Conservation (phyloP, 805 yeast species). For the Yamadazyma sp. region DNA sequence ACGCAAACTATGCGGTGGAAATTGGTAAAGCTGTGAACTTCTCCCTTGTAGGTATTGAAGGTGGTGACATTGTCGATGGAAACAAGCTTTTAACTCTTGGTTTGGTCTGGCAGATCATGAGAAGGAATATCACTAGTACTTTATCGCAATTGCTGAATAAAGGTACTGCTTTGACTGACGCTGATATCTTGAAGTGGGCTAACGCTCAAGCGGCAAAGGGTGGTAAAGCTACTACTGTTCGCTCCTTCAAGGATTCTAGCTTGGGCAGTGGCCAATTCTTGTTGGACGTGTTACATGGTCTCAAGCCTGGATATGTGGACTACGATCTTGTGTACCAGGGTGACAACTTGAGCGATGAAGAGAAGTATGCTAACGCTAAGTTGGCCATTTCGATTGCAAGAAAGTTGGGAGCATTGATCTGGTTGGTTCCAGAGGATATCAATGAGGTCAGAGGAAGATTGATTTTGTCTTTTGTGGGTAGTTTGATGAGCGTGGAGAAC, state of each 20-base stretch:
- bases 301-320: constrained; percentile 97
- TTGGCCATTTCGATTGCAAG: constrained; percentile 97
- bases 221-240: constrained; percentile 68
- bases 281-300: constrained; percentile 85
- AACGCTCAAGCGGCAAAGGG: constrained; percentile 82
- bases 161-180: constrained; percentile 66
- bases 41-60: constrained; percentile 96
- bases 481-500: constrained; percentile 64
- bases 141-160: constrained; percentile 68
- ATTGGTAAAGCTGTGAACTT: constrained; percentile 90
- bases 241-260: constrained; percentile 83
- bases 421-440: constrained; percentile 99
- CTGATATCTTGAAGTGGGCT: constrained; percentile 93
- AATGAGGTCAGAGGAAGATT: constrained; percentile 93
- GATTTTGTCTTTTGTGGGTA: constrained; percentile 91
- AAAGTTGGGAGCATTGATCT: constrained; percentile 94
- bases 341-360: constrained; percentile 63
- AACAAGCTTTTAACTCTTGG: constrained; percentile 85
- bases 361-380: constrained; percentile 89
- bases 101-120: constrained; percentile 97
- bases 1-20: constrained; percentile 97
- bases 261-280: constrained; percentile 78
- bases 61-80: constrained; percentile 95
- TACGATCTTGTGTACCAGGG: constrained; percentile 87
- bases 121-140: constrained; percentile 88